Evolutionary conservation across 768 basidiomycete genomes (phyloP).

Genomic region (Clavulina sp.): DNA sequence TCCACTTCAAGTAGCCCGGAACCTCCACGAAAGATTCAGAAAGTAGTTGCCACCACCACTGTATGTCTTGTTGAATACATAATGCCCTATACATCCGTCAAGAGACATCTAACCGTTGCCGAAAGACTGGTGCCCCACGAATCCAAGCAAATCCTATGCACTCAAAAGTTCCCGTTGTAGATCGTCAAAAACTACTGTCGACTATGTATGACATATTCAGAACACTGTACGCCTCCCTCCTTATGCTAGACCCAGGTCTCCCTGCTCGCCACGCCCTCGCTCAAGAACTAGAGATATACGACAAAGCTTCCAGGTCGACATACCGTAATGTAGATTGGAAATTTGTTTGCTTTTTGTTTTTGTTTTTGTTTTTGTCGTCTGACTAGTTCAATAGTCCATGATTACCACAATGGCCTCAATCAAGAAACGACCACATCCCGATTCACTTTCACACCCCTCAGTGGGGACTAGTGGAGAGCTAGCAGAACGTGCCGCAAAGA

Average conservation of each 20-base stretch:
- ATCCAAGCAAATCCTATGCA: conserved; percentile 3
- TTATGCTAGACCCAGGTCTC: conserved; percentile 36
- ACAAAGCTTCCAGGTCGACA: conserved; percentile 52
- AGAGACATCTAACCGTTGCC: not conserved
- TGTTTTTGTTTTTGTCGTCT: conserved; percentile 1
- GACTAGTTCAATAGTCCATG: conserved; percentile 25
- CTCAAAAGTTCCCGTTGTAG: conserved; percentile 54
- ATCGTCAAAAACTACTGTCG: conserved; percentile 63
- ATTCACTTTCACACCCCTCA: conserved; percentile 42
- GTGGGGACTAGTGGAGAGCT: conserved; percentile 62
- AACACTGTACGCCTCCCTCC: conserved; percentile 43
- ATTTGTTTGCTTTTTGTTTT: conserved; percentile 9
- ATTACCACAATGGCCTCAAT: conserved; percentile 34
- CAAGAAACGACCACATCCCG: conserved; percentile 38
- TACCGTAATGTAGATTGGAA: conserved; percentile 54
- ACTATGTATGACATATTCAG: conserved; percentile 54
- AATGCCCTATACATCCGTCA: not conserved
- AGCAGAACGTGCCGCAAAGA: conserved; percentile 34
- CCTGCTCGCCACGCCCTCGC: conserved; percentile 63
- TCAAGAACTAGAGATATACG: conserved; percentile 70
- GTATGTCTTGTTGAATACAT: not conserved
- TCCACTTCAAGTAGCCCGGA: not conserved
- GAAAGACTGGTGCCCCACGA: conserved; percentile 8
- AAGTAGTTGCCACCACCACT: not conserved
- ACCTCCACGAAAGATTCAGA: not conserved